Conservation (phyloP, 1,284 basidiomycete species). For the Leccinum fallax region DNA sequence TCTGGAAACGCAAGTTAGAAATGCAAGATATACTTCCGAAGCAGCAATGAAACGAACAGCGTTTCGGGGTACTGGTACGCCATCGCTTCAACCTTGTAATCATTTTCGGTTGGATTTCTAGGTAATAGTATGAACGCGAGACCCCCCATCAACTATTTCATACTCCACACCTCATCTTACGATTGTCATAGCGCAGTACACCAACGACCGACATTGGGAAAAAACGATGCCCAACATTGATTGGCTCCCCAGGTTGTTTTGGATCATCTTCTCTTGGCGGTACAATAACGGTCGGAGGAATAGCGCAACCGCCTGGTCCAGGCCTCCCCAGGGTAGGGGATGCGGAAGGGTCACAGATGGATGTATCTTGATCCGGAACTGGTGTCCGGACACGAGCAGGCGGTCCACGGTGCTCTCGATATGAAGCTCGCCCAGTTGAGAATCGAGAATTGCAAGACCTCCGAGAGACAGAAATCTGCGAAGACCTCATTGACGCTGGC, state of each 20-base stretch:
- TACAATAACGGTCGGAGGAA: background rate
- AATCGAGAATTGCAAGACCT: slow-evolving; percentile 18
- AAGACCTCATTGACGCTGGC: slow-evolving; percentile 11
- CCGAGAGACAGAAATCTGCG: slow-evolving; percentile 13
- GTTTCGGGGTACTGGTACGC: slow-evolving; percentile 18
- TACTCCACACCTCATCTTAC: slow-evolving; percentile 16
- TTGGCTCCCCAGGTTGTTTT: slow-evolving; percentile 11
- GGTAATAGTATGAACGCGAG: slow-evolving; percentile 3
- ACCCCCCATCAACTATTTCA: background rate
- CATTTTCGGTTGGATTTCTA: slow-evolving; percentile 6
- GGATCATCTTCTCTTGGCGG: slow-evolving; percentile 14
- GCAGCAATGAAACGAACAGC: slow-evolving; percentile 17
- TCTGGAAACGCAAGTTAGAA: slow-evolving; percentile 12
- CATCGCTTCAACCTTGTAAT: slow-evolving; percentile 24
- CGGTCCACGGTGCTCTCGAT: slow-evolving; percentile 26
- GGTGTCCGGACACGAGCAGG: slow-evolving; percentile 13
- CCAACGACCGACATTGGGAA: slow-evolving; percentile 18
- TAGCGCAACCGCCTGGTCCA: background rate
- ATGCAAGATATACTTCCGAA: background rate
- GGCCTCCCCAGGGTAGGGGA: background rate
- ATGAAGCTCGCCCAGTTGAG: slow-evolving; percentile 27
- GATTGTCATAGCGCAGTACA: slow-evolving; percentile 20
- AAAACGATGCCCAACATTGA: slow-evolving; percentile 3
- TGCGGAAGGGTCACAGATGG: background rate
- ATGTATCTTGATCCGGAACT: background rate